These are phyloP conservation scores for Phytophthora syringae DNA, from an alignment of 352 stramenopile species.

Conservation along the genomic window DNA sequence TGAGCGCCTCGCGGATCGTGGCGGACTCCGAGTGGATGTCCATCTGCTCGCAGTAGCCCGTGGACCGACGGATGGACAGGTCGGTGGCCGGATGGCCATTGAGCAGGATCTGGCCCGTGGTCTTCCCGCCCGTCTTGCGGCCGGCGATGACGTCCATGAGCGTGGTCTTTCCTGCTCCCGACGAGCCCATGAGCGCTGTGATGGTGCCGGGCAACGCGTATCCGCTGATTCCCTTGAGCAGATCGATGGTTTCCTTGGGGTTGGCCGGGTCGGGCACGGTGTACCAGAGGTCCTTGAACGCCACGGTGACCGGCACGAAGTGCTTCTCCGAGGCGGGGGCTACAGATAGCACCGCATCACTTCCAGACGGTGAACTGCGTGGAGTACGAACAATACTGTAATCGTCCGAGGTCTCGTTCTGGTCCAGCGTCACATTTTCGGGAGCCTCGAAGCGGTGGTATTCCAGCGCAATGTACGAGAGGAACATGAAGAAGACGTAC, in stretches of 20 bases:
- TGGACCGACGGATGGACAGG: slow-evolving; percentile 23
- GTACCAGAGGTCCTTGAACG: slow-evolving; percentile 29
- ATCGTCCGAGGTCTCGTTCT: not conserved
- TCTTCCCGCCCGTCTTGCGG: slow-evolving; percentile 23
- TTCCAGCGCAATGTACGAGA: slow-evolving; percentile 32
- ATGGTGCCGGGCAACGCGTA: slow-evolving; percentile 22
- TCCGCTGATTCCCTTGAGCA: slow-evolving; percentile 27
- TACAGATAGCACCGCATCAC: slow-evolving; percentile 7
- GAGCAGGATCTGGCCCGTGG: slow-evolving; percentile 17
- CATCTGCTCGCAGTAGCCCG: slow-evolving; percentile 13
- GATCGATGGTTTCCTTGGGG: slow-evolving; percentile 27
- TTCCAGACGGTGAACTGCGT: not conserved
- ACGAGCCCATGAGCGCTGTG: slow-evolving; percentile 28
- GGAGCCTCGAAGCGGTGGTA: not conserved
- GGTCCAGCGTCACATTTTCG: not conserved
- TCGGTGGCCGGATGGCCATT: slow-evolving; percentile 25
- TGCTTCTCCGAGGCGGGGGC: slow-evolving; percentile 2
- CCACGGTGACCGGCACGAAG: slow-evolving; percentile 20
- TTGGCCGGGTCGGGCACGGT: slow-evolving; percentile 20
- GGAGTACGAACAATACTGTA: slow-evolving; percentile 18
- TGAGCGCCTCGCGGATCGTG: slow-evolving; percentile 58
- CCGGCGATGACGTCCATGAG: slow-evolving; percentile 32
- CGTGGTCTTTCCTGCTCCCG: slow-evolving; percentile 25
- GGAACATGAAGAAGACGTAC: slow-evolving; percentile 32
- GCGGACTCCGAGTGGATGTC: slow-evolving; percentile 10